These are phyloP conservation scores for Spiromastix sp. DNA, from an alignment of 2,329 filamentous ascomycete genomes.

Conservation along the genomic window DNA sequence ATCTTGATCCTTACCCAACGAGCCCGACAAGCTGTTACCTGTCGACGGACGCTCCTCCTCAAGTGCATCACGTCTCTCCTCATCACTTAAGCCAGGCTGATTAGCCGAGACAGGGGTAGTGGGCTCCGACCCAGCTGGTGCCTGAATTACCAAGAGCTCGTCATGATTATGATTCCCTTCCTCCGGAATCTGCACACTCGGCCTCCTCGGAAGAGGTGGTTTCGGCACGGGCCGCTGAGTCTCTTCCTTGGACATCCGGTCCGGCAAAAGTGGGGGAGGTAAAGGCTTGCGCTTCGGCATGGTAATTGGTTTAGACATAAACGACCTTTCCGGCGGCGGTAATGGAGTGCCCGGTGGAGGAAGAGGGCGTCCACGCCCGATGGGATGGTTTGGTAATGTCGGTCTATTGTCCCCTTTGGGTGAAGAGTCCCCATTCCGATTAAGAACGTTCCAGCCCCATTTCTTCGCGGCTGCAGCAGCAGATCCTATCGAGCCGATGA, in stretches of 20 bases:
- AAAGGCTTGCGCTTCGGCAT: conserved; percentile 58
- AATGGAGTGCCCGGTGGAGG: conserved; percentile 73
- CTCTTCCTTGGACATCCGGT: conserved; percentile 18
- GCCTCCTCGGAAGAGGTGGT: conserved; percentile 42
- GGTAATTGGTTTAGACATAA: conserved; percentile 46
- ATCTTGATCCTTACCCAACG: too few species aligned
- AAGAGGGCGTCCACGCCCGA: conserved; percentile 72
- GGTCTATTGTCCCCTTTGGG: conserved; percentile 32
- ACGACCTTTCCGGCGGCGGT: conserved; percentile 52
- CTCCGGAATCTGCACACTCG: conserved; percentile 18
- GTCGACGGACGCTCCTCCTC: too few species aligned
- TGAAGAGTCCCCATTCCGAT: conserved; percentile 26
- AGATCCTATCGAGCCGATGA: conserved; percentile 34
- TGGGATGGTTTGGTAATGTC: conserved; percentile 52
- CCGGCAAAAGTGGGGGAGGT: conserved; percentile 32
- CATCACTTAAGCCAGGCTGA: background rate
- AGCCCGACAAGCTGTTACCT: too few species aligned
- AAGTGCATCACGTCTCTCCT: background rate
- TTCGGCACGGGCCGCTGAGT: conserved; percentile 28
- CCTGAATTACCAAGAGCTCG: conserved; percentile 55
- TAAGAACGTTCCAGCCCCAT: conserved; percentile 46
- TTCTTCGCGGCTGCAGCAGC: conserved; percentile 50
- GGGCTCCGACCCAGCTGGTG: conserved; percentile 47
- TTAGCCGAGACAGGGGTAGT: conserved; percentile 7
- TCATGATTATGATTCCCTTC: conserved; percentile 27